These are phyloP conservation scores for Aspergillus baeticus DNA, from an alignment of 495 filamentous ascomycete genomes.

Conservation along the genomic window DNA sequence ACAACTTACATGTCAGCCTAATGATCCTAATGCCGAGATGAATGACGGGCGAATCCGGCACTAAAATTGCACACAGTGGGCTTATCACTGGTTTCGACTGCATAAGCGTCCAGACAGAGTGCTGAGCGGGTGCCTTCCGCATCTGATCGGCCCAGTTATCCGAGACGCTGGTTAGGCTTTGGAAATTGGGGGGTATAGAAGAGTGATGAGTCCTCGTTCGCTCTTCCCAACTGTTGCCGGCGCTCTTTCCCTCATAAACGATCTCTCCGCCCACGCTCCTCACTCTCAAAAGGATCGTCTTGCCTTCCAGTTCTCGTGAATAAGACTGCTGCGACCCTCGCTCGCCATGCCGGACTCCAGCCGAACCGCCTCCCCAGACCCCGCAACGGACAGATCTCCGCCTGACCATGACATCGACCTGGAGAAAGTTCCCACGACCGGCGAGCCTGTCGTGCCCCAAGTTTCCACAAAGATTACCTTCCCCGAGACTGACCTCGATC, in stretches of 20 bases:
- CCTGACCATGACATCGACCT: background rate
- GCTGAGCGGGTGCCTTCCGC: too few relatives aligned
- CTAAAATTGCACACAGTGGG: background rate
- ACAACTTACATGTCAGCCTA: too few relatives aligned
- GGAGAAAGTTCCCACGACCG: background rate
- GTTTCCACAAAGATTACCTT: background rate
- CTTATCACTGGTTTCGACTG: background rate
- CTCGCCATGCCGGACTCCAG: background rate
- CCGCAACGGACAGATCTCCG: background rate
- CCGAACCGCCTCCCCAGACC: background rate
- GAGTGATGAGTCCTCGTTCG: too few relatives aligned
- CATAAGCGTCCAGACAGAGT: background rate
- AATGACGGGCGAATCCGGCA: background rate
- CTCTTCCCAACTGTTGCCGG: too few relatives aligned
- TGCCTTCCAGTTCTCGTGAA: too few relatives aligned
- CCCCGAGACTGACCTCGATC: constrained; percentile 27
- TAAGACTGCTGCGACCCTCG: background rate
- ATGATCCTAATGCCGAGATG: too few relatives aligned
- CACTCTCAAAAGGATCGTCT: too few relatives aligned
- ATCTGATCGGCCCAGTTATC: background rate
- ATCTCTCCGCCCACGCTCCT: too few relatives aligned
- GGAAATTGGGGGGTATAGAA: too few relatives aligned
- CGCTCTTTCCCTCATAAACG: too few relatives aligned
- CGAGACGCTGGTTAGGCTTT: background rate
- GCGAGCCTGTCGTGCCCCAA: background rate